Evolutionary conservation across 2,329 filamentous ascomycete species (phyloP).

Genomic region (Pseudogymnoascus sp.): DNA sequence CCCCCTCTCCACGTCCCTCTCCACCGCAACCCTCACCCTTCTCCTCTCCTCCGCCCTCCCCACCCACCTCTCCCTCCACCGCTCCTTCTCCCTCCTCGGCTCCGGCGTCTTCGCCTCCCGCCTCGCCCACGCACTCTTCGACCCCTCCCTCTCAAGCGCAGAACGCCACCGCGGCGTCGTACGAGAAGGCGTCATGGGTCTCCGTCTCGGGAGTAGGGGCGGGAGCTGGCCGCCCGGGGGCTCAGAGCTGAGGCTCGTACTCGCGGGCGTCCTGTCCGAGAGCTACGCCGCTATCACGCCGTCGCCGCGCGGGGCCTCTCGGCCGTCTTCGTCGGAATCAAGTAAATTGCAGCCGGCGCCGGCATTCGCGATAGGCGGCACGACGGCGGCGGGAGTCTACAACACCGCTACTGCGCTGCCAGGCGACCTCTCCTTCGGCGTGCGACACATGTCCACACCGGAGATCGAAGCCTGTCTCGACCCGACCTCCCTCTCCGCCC

Average conservation of each 20-base stretch:
- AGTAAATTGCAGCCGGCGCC: too few species aligned
- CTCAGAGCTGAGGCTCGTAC: constrained; percentile 79
- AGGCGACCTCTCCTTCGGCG: constrained; percentile 69
- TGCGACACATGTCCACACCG: constrained; percentile 68
- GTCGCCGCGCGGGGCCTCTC: neutral
- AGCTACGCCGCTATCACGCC: constrained; percentile 43
- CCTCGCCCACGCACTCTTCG: constrained; percentile 76
- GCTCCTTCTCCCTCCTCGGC: constrained; percentile 69
- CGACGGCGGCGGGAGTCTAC: constrained; percentile 21
- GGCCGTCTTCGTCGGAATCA: constrained; percentile 8
- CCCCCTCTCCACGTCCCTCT: too few species aligned
- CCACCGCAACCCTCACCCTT: too few species aligned
- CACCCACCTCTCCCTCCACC: constrained; percentile 64
- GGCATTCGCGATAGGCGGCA: neutral
- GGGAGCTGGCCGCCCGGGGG: constrained; percentile 85
- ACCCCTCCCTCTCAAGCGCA: constrained; percentile 70
- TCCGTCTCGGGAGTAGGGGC: constrained; percentile 71
- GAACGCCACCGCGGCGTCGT: constrained; percentile 64
- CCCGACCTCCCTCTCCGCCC: constrained; percentile 69
- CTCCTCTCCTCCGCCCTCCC: constrained; percentile 65
- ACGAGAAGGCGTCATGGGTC: constrained; percentile 65
- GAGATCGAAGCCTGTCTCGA: constrained; percentile 81
- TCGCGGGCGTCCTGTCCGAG: constrained; percentile 79
- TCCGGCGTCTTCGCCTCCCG: constrained; percentile 76
- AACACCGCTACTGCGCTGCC: constrained; percentile 40